These are phyloP conservation scores for Ambispora gerdemannii DNA, from an alignment of 192 early-diverging fungal species.

Conservation along the genomic window DNA sequence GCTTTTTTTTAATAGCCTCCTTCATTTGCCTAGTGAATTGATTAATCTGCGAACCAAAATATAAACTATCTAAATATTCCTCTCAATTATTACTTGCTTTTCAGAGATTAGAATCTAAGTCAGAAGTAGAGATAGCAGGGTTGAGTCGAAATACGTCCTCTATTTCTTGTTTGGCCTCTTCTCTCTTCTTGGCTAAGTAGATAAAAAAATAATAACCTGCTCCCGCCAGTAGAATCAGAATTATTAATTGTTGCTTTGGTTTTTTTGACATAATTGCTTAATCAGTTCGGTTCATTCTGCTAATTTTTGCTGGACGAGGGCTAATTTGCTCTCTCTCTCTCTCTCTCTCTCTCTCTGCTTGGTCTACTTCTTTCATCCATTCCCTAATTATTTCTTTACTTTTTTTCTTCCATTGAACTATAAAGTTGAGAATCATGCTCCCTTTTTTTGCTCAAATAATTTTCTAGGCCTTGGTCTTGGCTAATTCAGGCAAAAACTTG, in stretches of 20 bases:
- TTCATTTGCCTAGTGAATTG: background rate
- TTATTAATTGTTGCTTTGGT: background rate
- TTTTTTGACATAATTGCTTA: no score
- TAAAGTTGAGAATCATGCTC: no score
- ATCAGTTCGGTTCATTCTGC: no score
- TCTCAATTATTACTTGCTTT: background rate
- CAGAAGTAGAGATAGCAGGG: background rate
- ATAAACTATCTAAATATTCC: background rate
- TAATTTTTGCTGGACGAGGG: no score
- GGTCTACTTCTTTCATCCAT: no score
- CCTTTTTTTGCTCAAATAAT: no score
- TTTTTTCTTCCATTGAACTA: no score
- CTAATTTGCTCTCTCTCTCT: no score
- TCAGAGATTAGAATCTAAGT: background rate
- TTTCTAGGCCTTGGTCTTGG: no score
- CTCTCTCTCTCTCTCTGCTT: no score
- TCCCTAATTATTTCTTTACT: no score
- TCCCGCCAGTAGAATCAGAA: background rate
- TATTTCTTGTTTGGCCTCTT: background rate
- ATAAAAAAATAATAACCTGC: slow-evolving; percentile 11
- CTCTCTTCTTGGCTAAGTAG: background rate
- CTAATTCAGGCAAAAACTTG: no score
- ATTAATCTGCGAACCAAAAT: background rate
- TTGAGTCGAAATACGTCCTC: background rate
- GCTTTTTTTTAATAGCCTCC: background rate